Base-by-base conservation (phyloP, 768 basidiomycete genomes). In the Suillus hirtellus region DNA sequence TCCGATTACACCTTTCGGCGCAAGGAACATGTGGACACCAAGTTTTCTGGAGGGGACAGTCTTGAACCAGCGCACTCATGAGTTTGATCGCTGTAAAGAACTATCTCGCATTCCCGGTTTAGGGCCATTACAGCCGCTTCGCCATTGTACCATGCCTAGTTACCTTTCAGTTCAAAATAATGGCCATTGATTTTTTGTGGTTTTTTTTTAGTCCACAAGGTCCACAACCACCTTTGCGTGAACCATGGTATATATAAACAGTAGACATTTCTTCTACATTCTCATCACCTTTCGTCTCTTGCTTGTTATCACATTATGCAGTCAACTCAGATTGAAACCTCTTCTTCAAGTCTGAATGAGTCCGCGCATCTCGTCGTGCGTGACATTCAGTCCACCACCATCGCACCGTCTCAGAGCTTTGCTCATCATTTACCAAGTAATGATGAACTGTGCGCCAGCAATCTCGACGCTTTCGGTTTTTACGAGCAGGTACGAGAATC, bases 1-100 rank as follows among this genome's bases (percentile, higher is more conserved):
- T 79, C 75, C 81, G 69, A 64, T 81, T 88, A 84, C 75, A 40
- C 77, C 84, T 87, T 92, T 77, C 86, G 82, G 74, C 65, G 76
- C 81, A 85, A 82, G 79, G 80, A 77, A 82, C 82, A 66, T 84
- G 85, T 84, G 87, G 85, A 82, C 77, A 89, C 90, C 90, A 92
- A 93, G 89, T 92, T 92, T 91, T 93, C 91, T 86, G 89, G 90
- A 92, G 91, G 89, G 89, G 89, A 87, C 86, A 84, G 89, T 83
- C 89, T 92, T 89, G 91, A 92, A 92, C 89, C 87, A 90, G 91
- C 90, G 91, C 91, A 86, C 91, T 83, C 75, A 79, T 81, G 84
- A 78, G 76, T 76, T 69, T 75, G 50, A 66, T 75, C 84, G 89
- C 86, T 84, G 89, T 78, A 78, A 27, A 65, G 76, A 76, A 77